Evolutionary conservation across 352 stramenopile species (phyloP).

Genomic region (Pythium insidiosum): DNA sequence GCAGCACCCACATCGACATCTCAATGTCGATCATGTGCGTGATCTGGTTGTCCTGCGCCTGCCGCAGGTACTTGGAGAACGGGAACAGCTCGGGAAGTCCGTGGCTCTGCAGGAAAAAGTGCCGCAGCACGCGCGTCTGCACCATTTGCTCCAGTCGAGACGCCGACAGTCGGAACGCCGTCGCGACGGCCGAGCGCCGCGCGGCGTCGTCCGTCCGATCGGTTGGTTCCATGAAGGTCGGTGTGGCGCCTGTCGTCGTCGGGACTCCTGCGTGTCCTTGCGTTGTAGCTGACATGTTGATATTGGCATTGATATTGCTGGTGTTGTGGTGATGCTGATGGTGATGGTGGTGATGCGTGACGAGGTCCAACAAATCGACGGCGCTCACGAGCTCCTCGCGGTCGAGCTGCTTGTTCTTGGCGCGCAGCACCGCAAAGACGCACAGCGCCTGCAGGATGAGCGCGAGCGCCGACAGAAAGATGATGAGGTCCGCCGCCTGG

Average conservation of each 20-base stretch:
- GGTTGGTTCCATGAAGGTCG: background rate
- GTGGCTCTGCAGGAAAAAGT: slow-evolving; percentile 12
- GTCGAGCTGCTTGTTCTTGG: slow-evolving; percentile 14
- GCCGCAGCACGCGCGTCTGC: background rate
- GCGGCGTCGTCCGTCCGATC: background rate
- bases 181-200: too few species aligned
- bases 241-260: too few species aligned
- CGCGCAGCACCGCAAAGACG: slow-evolving; percentile 14
- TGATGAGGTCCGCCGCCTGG: slow-evolving; percentile 21
- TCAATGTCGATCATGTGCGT: slow-evolving; percentile 17
- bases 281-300: too few species aligned
- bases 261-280: too few species aligned
- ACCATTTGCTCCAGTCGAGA: slow-evolving; percentile 8
- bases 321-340: too few species aligned
- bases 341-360: slow-evolving; percentile 1
- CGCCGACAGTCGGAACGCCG: slow-evolving; percentile 3
- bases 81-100: slow-evolving; percentile 13
- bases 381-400: slow-evolving; percentile 13
- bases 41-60: slow-evolving; percentile 17
- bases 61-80: slow-evolving; percentile 17
- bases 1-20: slow-evolving; percentile 23
- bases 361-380: background rate
- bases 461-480: slow-evolving; percentile 19
- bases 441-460: slow-evolving; percentile 20
- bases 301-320: too few species aligned